A percentile compares a stretch with the other conserved stretches of the same genome.
Conservation (phyloP, 2,329 filamentous ascomycete genomes). For the Calycina herbarum region DNA sequence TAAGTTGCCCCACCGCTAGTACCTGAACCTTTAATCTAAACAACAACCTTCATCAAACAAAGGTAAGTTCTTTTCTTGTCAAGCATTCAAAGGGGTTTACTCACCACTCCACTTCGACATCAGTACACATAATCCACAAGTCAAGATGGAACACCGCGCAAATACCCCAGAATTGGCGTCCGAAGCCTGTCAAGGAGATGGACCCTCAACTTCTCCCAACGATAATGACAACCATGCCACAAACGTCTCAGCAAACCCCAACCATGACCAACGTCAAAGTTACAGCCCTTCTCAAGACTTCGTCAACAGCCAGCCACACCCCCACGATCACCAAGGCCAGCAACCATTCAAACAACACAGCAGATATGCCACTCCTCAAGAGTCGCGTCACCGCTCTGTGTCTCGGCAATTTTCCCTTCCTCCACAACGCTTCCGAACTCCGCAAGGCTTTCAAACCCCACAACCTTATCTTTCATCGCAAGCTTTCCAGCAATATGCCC, state of each 20-base stretch:
- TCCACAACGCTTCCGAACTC: background rate
- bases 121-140: background rate
- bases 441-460: background rate
- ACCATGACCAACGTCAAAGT: background rate
- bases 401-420: background rate
- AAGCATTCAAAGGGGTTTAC: background rate
- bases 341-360: background rate
- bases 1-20: background rate
- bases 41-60: background rate
- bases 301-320: background rate
- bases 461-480: background rate
- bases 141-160: background rate
- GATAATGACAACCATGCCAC: background rate
- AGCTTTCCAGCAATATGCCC: background rate
- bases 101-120: background rate
- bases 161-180: background rate
- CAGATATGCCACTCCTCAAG: background rate
- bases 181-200: background rate
- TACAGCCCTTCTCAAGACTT: background rate
- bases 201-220: background rate
- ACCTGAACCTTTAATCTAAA: background rate
- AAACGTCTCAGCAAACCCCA: background rate
- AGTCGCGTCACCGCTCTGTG: no score
- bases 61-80: background rate
- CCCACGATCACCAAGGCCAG: no score